Evolutionary conservation across 2,329 filamentous ascomycete genomes (phyloP), one percentile per base, ranked within the genome.

Genomic region (Verticillium nonalfalfae): DNA sequence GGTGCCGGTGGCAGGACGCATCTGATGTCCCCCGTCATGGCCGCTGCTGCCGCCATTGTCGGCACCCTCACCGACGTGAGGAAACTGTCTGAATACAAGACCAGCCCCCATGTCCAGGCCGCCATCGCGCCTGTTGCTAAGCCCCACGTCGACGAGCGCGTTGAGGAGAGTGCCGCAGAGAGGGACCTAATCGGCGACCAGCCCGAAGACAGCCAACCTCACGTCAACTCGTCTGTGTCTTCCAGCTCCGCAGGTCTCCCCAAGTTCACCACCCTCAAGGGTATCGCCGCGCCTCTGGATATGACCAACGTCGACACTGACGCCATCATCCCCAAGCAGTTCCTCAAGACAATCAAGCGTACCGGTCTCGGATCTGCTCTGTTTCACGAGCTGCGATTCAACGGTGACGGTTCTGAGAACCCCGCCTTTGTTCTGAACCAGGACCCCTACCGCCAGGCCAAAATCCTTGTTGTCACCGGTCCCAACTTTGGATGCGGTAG

Each of bases 311-410:
- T 97, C 69, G 95, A 99, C 79, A 99, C 95, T n/a, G 95, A 99
- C 71, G 94, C 94, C 72, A 97, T 98, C 76, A 99, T 99, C 68
- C 95, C 95, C 66, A 99, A 99, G 79, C 95, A 99, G 75, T 99
- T 98, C 81, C 85, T 99, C 66, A 99, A 98, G 82, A 99, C 95
- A 50, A 98, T 98, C 79, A 98, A 98, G 84, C 91, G 95, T 62
- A 96, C 94, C 1, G 95, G 95, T 66, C 90, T 99, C 10, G 93
- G 93, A 62, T 84, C 81, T 31, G 94, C 94, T 45, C 86, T 96
- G 59, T 99, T 99, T 83, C 85, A 93, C 74, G 88, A 86, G 65
- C 88, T 92, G 77, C 88, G 95, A 60, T 97, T 87, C 78, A 86
- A 90, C 67, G 76, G 85, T 10, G 88, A 91, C 68, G 90, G 89